phyloP scores from a whole-genome alignment of 352 stramenopile genomes.

The Elongisporangium undulatum region DNA sequence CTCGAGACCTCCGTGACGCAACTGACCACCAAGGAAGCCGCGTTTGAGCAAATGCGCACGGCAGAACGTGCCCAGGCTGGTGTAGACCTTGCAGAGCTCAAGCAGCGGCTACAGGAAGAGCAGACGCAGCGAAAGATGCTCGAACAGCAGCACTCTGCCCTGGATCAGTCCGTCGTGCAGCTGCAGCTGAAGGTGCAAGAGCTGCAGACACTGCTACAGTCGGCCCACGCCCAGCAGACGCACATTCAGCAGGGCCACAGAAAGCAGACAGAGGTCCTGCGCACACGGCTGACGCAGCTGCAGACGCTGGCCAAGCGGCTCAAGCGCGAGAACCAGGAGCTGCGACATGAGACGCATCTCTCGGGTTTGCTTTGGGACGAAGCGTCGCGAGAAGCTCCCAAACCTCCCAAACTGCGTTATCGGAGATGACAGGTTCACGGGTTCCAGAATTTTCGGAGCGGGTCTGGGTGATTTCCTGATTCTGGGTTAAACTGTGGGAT shows the following conservation, averaged over 20 bases:
- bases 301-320: conserved; percentile 18
- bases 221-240: neutral
- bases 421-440: neutral
- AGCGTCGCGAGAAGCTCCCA: neutral
- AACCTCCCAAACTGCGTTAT: neutral
- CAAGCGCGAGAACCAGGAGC: conserved; percentile 19
- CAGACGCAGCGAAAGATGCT: neutral
- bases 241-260: neutral
- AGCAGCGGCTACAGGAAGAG: neutral
- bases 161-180: neutral
- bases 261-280: conserved; percentile 12
- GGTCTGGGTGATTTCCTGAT: neutral
- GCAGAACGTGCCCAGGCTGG: neutral
- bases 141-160: neutral
- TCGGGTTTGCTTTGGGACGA: conserved; percentile 10
- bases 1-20: conserved; percentile 21
- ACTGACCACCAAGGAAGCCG: conserved; percentile 8
- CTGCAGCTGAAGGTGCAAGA: conserved; percentile 15
- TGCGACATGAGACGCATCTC: conserved; percentile 12
- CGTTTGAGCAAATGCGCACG: neutral
- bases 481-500: neutral
- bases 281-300: conserved; percentile 12
- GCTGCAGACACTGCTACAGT: conserved; percentile 3
- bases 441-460: conserved; percentile 13
- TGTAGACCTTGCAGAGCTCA: neutral